These are phyloP conservation scores for Podospora fimiseda DNA, from an alignment of 495 filamentous ascomycete genomes.

Conservation along the genomic window DNA sequence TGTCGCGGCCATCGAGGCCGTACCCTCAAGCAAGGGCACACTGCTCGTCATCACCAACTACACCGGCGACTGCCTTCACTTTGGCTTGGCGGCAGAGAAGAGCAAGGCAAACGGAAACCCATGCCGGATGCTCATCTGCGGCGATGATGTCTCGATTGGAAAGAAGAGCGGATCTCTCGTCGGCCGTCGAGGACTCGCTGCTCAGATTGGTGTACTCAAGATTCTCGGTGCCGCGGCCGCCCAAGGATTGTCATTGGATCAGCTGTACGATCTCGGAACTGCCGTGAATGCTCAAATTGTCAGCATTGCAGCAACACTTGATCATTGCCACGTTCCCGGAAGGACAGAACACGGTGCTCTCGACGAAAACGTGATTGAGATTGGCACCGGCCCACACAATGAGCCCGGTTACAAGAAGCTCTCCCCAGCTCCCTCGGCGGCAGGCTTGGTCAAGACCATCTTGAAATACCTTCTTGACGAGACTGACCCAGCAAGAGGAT, in stretches of 20 bases:
- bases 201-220: constrained; percentile 41
- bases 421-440: constrained; percentile 46
- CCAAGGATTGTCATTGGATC: constrained; percentile 45
- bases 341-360: constrained; percentile 49
- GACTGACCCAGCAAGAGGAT: constrained; percentile 49
- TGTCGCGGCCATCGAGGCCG: constrained; percentile 49
- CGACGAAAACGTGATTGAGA: constrained; percentile 42
- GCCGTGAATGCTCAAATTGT: constrained; percentile 49
- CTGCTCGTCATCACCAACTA: constrained; percentile 63
- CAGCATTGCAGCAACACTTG: constrained; percentile 53
- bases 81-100: constrained; percentile 57
- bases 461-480: constrained; percentile 50
- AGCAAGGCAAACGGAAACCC: constrained; percentile 49
- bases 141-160: constrained; percentile 58
- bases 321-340: constrained; percentile 60
- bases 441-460: constrained; percentile 49
- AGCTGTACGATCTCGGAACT: constrained; percentile 50
- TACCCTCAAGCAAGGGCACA: constrained; percentile 50
- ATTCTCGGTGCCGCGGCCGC: constrained; percentile 35
- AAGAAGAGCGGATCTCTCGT: constrained; percentile 47
- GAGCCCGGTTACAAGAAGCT: constrained; percentile 54
- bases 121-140: constrained; percentile 51
- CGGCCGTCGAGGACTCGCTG: constrained; percentile 53
- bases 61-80: constrained; percentile 60
- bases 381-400: constrained; percentile 59